Evolutionary conservation across 139 green algal genomes (phyloP), one percentile per base, ranked within the genome.

Genomic region (Nannochloris sp.): DNA sequence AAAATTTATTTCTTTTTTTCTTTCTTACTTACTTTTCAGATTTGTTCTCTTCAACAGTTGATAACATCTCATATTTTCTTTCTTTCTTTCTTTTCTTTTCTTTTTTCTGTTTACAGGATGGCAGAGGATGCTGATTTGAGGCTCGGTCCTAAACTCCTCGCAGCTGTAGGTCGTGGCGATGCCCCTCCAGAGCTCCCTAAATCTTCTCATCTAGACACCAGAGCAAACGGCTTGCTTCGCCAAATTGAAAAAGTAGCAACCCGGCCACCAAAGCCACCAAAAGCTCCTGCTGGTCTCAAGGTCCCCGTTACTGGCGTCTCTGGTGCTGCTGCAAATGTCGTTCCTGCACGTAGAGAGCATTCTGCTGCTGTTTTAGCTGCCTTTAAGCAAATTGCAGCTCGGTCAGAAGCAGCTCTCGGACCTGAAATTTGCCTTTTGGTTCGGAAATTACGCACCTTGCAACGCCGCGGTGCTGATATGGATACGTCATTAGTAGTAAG

Each of bases 191-290:
- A 61, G 14, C 71, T 74, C 67, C 65, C 86, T 29, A 64, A 77
- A 60, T 64, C 53, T 14, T 89, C 86, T 0, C 86, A 96, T 58
- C 57, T 97, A 46, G 89, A 97, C 72, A 93, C 88, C 1, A 79
- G 90, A 0, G 87, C 76, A 12, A 65, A 84, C n/a, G 81, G 74
- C 14, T 80, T 97, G 37, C 72, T 97, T 59, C 79, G 80, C 13
- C 90, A 93, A 75, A 72, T 93, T 73, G 58, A 75, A 33, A 75
- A 75, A 48, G 32, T 64, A 19, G n/a, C 1, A 27, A 64, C 42
- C 19, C 42, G 42, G n/a, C 60, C 47, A 7, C 69, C 60, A 23
- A 48, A 54, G 56, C 57, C 47, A 3, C 47, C 44, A 4, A 38
- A 10, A 30, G 35, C 24, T n/a, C 30, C 12, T 14, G 44, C 36